phyloP scores from a whole-genome alignment of 164 flowering plant genomes.

The Houttuynia cordata region DNA sequence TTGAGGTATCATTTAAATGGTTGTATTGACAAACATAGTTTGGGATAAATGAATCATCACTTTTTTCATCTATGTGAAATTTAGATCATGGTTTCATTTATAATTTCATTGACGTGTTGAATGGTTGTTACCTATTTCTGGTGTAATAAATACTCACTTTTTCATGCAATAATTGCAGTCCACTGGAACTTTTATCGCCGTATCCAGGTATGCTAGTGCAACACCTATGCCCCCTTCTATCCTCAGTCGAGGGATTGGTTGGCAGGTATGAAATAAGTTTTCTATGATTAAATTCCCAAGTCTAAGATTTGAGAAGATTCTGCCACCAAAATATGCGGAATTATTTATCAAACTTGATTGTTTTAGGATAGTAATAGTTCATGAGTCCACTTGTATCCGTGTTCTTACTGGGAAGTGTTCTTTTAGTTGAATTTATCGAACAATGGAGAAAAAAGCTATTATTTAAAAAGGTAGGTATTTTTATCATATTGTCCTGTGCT shows the following conservation, averaged over 20 bases:
- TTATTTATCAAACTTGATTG: too few relatives aligned
- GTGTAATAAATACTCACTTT: background rate
- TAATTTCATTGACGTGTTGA: background rate
- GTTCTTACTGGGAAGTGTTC: too few relatives aligned
- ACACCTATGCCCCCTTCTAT: slow-evolving; percentile 82
- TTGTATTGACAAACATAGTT: background rate
- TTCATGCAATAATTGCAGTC: slow-evolving; percentile 37
- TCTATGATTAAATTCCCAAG: too few relatives aligned
- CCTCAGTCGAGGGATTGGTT: slow-evolving; percentile 89
- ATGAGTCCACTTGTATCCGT: too few relatives aligned
- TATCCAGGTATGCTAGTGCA: slow-evolving; percentile 84
- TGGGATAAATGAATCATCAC: background rate
- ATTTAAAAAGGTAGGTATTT: too few relatives aligned
- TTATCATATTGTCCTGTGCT: too few relatives aligned
- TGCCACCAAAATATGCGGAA: too few relatives aligned
- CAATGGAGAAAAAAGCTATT: too few relatives aligned
- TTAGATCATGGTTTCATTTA: too few relatives aligned
- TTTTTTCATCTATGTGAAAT: background rate
- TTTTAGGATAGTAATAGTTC: too few relatives aligned
- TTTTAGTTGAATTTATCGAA: too few relatives aligned
- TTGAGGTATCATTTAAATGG: slow-evolving; percentile 42
- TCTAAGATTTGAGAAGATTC: too few relatives aligned
- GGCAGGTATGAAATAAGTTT: slow-evolving; percentile 58
- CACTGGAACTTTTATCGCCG: slow-evolving; percentile 68
- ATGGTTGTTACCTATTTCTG: background rate